These are phyloP conservation scores for Linum usitatissimum DNA, from an alignment of 345 rosid species.

Conservation along the genomic window DNA sequence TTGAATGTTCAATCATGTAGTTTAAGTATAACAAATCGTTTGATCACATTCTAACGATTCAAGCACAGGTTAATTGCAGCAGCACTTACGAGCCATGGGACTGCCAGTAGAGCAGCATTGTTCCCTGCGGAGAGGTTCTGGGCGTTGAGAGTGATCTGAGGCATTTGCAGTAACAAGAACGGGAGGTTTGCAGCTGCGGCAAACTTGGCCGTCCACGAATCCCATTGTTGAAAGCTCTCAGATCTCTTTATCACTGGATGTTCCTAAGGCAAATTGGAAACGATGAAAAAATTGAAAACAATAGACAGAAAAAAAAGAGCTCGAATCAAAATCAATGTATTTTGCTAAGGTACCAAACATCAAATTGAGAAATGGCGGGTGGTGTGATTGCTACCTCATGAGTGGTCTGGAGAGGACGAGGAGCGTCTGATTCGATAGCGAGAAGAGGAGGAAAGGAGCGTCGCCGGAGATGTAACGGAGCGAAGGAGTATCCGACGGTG, in stretches of 20 bases:
- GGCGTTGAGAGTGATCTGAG: constrained; percentile 82
- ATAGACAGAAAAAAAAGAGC: not conserved
- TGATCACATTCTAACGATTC: too few species aligned
- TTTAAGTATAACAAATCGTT: too few species aligned
- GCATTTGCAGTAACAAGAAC: constrained; percentile 68
- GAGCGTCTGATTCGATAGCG: constrained; percentile 47
- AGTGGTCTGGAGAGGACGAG: constrained; percentile 27
- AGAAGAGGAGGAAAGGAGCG: constrained; percentile 18
- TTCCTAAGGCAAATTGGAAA: constrained; percentile 21
- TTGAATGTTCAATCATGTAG: too few species aligned
- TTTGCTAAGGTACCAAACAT: not conserved
- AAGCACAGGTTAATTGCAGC: too few species aligned
- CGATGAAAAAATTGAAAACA: not conserved
- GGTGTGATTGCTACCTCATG: too few species aligned
- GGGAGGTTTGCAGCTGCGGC: constrained; percentile 67
- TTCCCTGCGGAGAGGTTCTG: constrained; percentile 68
- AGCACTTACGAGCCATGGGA: constrained; percentile 72
- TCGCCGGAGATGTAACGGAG: constrained; percentile 29
- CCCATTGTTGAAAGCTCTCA: constrained; percentile 52
- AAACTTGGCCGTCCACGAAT: constrained; percentile 71
- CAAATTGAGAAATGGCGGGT: not conserved
- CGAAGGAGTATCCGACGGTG: constrained; percentile 13
- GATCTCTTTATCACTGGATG: constrained; percentile 19
- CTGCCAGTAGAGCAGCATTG: constrained; percentile 68
- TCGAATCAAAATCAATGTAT: not conserved